Percentiles rank a stretch among this genome's conserved stretches.
Conservation (phyloP, 345 rosid genomes). For the Eucalyptus melliodora region DNA sequence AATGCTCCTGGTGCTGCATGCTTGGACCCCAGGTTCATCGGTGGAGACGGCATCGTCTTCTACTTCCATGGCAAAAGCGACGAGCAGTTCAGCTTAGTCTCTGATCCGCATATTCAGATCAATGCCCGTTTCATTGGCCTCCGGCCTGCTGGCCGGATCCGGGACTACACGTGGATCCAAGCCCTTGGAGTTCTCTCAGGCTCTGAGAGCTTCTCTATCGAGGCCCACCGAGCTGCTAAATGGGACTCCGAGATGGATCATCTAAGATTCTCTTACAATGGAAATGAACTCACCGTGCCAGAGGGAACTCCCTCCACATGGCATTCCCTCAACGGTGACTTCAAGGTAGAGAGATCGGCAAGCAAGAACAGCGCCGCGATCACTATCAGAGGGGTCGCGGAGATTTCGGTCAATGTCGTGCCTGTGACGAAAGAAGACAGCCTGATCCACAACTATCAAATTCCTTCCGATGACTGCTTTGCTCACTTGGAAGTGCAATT, state of each 20-base stretch:
- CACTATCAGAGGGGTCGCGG: background rate
- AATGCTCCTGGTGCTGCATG: background rate
- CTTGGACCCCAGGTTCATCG: conserved; percentile 1
- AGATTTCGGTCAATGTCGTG: background rate
- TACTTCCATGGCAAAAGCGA: conserved; percentile 4
- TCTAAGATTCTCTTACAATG: background rate
- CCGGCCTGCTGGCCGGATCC: background rate
- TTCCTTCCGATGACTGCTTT: background rate
- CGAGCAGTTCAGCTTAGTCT: background rate
- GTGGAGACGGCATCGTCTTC: conserved; percentile 2
- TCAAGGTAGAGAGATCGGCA: background rate
- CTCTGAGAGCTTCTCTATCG: background rate
- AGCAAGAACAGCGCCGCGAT: background rate
- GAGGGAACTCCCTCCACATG: background rate
- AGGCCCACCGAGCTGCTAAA: background rate
- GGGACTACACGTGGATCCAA: conserved; percentile 6
- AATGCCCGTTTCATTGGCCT: conserved; percentile 6
- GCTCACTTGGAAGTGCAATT: conserved; percentile 8
- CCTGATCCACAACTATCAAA: background rate
- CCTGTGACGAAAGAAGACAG: background rate
- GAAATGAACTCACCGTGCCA: background rate
- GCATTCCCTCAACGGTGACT: background rate
- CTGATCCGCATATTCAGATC: conserved; percentile 1
- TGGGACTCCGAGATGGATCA: background rate
- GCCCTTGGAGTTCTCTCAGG: background rate